Evolutionary conservation across 805 yeast species (phyloP).

Genomic region (Candida tallmaniae): DNA sequence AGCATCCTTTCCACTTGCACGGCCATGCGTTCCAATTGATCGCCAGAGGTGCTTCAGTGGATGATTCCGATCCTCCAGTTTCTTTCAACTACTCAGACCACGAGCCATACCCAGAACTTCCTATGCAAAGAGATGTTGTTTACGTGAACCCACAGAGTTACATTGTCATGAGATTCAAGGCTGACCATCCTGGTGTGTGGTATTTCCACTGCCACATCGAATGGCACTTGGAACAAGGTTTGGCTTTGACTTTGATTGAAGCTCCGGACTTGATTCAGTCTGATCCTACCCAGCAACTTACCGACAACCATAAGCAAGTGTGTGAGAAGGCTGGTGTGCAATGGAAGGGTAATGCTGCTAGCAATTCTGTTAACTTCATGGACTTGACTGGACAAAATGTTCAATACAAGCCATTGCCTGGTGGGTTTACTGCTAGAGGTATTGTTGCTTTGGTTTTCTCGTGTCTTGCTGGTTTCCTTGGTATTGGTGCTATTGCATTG

Average conservation of each 20-base stretch:
- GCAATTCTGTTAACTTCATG: slow-evolving; percentile 54
- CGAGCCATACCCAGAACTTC: slow-evolving; percentile 48
- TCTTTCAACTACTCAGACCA: slow-evolving; percentile 36
- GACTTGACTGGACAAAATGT: slow-evolving; percentile 73
- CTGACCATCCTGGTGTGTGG: slow-evolving; percentile 94
- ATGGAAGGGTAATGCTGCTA: slow-evolving; percentile 85
- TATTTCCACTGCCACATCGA: slow-evolving; percentile 89
- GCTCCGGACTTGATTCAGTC: slow-evolving; percentile 54
- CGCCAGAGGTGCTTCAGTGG: slow-evolving; percentile 46
- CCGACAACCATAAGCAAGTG: slow-evolving; percentile 54
- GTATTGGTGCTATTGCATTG: slow-evolving; percentile 67
- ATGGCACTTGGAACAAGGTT: slow-evolving; percentile 81
- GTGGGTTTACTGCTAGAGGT: slow-evolving; percentile 93
- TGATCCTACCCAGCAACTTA: slow-evolving; percentile 45
- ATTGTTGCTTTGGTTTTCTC: slow-evolving; percentile 92
- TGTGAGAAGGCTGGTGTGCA: slow-evolving; percentile 58
- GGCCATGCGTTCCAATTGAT: slow-evolving; percentile 69
- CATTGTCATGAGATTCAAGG: slow-evolving; percentile 65
- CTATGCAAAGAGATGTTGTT: slow-evolving; percentile 68
- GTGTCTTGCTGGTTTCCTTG: slow-evolving; percentile 77
- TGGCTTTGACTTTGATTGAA: slow-evolving; percentile 67
- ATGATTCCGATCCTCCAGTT: slow-evolving; percentile 52
- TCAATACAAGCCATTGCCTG: slow-evolving; percentile 65
- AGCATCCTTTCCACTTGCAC: slow-evolving; percentile 76
- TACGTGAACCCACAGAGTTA: slow-evolving; percentile 64